These are phyloP conservation scores for Melocanna baccifera DNA, from an alignment of 176 grass and related monocot species.

Conservation along the genomic window DNA sequence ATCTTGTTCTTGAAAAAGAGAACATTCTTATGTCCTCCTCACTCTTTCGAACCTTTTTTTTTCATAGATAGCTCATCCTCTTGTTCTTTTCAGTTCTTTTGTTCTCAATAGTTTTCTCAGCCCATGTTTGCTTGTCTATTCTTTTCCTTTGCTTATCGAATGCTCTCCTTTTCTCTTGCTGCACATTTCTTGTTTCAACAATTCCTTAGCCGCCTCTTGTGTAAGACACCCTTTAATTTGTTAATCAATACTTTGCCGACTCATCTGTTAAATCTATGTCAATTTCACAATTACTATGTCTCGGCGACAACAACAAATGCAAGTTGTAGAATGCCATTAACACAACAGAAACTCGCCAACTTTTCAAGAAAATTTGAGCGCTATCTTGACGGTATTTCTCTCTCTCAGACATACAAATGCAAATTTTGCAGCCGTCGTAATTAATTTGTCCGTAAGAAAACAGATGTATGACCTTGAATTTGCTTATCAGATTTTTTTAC, in stretches of 20 bases:
- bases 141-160: not conserved
- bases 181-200: not conserved
- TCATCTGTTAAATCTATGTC: not conserved
- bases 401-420: not conserved
- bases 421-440: not conserved
- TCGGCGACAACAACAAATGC: not conserved
- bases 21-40: not conserved
- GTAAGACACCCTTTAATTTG: not conserved
- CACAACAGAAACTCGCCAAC: not conserved
- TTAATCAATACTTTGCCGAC: not conserved
- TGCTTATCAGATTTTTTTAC: not conserved
- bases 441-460: not conserved
- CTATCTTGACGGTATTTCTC: not conserved
- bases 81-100: conserved; percentile 3
- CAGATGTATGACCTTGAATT: not conserved
- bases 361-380: not conserved
- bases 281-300: not conserved
- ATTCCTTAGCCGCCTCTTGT: not conserved
- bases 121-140: not conserved
- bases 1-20: not conserved
- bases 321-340: not conserved
- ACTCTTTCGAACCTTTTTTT: not conserved
- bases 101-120: not conserved
- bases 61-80: not conserved
- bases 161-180: not conserved